Evolutionary conservation across 306 rosid species (phyloP), one percentile per base, ranked within the genome.

Genomic region (Lupinus albus): DNA sequence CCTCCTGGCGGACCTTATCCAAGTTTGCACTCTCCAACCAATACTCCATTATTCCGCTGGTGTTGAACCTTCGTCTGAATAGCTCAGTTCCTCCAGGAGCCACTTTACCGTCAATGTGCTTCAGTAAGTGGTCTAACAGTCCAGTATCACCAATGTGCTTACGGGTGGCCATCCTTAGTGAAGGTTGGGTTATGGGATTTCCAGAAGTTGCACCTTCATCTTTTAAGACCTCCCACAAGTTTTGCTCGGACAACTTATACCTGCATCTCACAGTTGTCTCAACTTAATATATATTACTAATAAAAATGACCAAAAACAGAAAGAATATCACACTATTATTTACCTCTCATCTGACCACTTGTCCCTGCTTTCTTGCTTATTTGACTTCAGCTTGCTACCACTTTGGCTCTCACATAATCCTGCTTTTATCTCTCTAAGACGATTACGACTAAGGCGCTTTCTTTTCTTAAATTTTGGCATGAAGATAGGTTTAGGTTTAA

Each of bases 11-110:
- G 35, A 85, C 57, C 35, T 76, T 51, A 32, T 46, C 82, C 71
- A 91, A 78, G 41, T 86, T 91, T 38, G 86, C 91, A 71, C 81
- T 80, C 87, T 91, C 97, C 84, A 88, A 77, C 97, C 97, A 91
- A 68, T 91, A 91, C 84, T 91, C 96, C 96, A 91, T 91, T 38
- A 76, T 36, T 57, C 97, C 97, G 5, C 74, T 60, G 52, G 86
- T 62, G 82, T 84, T 88, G 80, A 81, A 83, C 86, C 97, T 86
- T 75, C 96, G 77, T 56, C 91, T 76, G 61, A 88, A 88, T 57
- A 94, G 83, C 42, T 86, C 87, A 5, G 67, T 73, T 54, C 93
- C 91, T 20, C 91, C 90, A 18, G 97, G 95, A 20, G 89, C 82
- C 33, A 88, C 75, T 75, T 82, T 83, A 35, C 91, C 89, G 20